Evolutionary conservation across 345 rosid genomes (phyloP).

Genomic region (Citrus unshiu): DNA sequence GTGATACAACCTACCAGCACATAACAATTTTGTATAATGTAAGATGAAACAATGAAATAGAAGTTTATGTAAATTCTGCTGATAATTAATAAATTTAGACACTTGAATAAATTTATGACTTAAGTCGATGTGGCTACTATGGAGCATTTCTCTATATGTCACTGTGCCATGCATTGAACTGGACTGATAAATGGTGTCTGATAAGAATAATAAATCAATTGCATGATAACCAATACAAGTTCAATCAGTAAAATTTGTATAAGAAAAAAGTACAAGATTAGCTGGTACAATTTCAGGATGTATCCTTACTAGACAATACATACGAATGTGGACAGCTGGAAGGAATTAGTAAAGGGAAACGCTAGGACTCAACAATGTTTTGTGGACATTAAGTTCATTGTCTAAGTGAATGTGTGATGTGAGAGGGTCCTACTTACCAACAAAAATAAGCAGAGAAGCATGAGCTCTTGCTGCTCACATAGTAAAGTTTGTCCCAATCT

Average conservation of each 20-base stretch:
- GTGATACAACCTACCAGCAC: slow-evolving; percentile 59
- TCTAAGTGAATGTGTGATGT: not conserved
- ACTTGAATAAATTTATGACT: not conserved
- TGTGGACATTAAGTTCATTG: not conserved
- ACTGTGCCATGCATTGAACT: not conserved
- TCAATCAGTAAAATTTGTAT: not conserved
- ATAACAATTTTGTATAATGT: not conserved
- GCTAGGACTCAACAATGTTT: not conserved
- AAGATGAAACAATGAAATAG: not conserved
- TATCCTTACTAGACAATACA: not conserved
- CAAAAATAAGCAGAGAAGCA: not conserved
- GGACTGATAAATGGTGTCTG: not conserved
- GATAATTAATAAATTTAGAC: not conserved
- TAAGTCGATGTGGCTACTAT: not conserved
- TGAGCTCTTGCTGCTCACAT: not conserved
- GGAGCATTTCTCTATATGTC: not conserved
- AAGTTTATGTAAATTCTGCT: not conserved
- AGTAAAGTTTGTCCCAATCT: not conserved
- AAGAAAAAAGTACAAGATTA: not conserved
- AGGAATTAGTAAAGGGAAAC: not conserved
- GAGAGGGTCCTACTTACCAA: not conserved
- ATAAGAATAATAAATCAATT: not conserved
- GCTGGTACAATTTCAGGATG: not conserved
- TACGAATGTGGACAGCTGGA: not conserved
- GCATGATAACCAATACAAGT: not conserved